Conservation (phyloP, 257 asterid genomes). For the Nicotiana paniculata region DNA sequence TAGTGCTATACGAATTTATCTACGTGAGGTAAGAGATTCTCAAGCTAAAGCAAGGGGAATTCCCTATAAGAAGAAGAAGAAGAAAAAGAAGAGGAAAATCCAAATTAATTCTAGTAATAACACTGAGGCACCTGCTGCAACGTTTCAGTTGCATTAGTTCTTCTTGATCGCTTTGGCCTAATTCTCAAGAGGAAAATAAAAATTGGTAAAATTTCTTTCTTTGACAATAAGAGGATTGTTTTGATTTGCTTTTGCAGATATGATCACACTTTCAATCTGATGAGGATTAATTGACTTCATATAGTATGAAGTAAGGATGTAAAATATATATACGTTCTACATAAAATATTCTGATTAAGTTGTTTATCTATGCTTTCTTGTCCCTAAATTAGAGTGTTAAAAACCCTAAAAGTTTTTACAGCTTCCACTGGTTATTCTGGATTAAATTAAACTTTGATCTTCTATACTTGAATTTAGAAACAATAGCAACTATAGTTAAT, state of each 20-base stretch:
- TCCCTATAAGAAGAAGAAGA: constrained; percentile 73
- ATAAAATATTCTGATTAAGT: background rate
- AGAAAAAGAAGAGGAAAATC: constrained; percentile 51
- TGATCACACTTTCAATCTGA: background rate
- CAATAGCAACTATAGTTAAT: background rate
- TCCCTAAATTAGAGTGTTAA: background rate
- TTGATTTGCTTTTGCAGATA: background rate
- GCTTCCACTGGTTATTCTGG: background rate
- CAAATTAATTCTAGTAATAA: constrained; percentile 13
- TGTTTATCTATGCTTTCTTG: background rate
- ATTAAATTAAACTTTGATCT: background rate
- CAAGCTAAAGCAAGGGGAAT: constrained; percentile 90
- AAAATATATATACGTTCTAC: background rate
- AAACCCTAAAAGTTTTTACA: background rate
- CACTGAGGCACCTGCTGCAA: constrained; percentile 14
- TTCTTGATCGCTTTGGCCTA: background rate
- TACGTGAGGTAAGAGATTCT: constrained; percentile 64
- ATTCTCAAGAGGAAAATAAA: background rate
- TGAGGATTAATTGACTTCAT: background rate
- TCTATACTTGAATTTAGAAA: background rate
- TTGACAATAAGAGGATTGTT: background rate
- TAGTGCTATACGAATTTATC: constrained; percentile 59
- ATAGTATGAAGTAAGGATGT: background rate
- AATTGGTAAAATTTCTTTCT: constrained; percentile 14
- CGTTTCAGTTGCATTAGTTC: background rate